Base-by-base conservation (phyloP, 2,329 filamentous ascomycete genomes). In the Lecanicillium sp. region DNA sequence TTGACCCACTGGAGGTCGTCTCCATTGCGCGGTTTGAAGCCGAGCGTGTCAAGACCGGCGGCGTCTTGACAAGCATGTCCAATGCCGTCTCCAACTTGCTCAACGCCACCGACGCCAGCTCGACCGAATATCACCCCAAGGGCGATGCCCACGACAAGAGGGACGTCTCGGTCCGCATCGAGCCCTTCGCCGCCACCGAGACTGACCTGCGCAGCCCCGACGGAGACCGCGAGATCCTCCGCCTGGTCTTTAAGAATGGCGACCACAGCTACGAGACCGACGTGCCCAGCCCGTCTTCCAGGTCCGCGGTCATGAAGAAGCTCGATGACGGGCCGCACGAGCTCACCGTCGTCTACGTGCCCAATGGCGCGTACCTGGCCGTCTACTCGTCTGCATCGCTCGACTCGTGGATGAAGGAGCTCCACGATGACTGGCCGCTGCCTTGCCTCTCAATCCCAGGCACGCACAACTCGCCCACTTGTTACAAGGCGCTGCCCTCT, bases 381-480 rank as follows among this genome's bases (percentile, higher is more conserved):
- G 68, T 97, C 44, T 80, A 82, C 62, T 86, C 80, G 45, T 87
- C 80, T 5, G 73, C 81, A 13, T 72, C 78, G 39, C 73, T 89
- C 36, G 58, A 78, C 45, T 64, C 70, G 38, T 95, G 92, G 92
- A 97, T 97, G 89, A 62, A 70, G 41, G 72, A 80, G 44, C 71
- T 97, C 30, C 69, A 73, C 44, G 77, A 89, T 52, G 72, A 79
- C 15, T 82, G 78, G 37, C 79, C 87, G 2, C 69, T 97, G 4
- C 84, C 86, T 1, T 74, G 82, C 3, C 77, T 98, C 36, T 92
- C 84, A 36, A 92, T 97, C 46, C 92, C 92, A 0, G 92, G 92
- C 46, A 96, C 92, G 0, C 92, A 98, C 69, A 97, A 98, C 65
- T 87, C 85, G 14, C 87, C 92, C 6, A 94, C 89, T 9, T 83